Percentiles rank a stretch among this genome's conserved stretches.
These are phyloP conservation scores for Trametes sanguinea DNA, from an alignment of 768 basidiomycete species.

Conservation along the genomic window DNA sequence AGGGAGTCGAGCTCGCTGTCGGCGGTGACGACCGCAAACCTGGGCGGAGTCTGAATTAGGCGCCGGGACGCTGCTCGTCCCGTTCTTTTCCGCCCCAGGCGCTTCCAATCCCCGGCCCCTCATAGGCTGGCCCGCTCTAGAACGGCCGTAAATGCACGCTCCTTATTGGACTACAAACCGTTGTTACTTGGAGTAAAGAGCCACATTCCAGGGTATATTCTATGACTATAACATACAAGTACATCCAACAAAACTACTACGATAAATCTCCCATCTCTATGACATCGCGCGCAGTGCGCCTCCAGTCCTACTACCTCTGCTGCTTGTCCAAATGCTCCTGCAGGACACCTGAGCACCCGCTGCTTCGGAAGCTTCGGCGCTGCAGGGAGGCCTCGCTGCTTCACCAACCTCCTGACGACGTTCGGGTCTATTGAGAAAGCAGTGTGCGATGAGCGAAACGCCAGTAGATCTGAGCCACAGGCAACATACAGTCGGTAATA, in stretches of 20 bases:
- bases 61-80: conserved; percentile 20
- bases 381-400: conserved; percentile 52
- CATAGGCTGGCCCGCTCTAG: conserved; percentile 11
- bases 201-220: too few species aligned
- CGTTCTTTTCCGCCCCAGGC: conserved; percentile 22
- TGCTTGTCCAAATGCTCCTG: conserved; percentile 46
- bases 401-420: conserved; percentile 55
- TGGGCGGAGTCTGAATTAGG: conserved; percentile 26
- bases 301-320: conserved; percentile 15
- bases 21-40: conserved; percentile 26
- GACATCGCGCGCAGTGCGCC: too few species aligned
- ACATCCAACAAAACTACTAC: too few species aligned
- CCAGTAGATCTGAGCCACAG: not conserved
- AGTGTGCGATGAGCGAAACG: not conserved
- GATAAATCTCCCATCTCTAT: too few species aligned
- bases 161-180: not conserved
- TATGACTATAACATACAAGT: too few species aligned
- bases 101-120: conserved; percentile 6
- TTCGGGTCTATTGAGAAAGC: conserved; percentile 46
- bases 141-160: not conserved
- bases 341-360: conserved; percentile 62
- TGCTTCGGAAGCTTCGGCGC: conserved; percentile 61
- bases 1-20: conserved; percentile 25
- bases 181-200: not conserved
- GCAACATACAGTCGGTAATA: conserved; percentile 64